Percentiles rank a stretch among this genome's conserved stretches.
Conservation (phyloP, 73 alveolate genomes). For the Paramecium sonneborni region DNA sequence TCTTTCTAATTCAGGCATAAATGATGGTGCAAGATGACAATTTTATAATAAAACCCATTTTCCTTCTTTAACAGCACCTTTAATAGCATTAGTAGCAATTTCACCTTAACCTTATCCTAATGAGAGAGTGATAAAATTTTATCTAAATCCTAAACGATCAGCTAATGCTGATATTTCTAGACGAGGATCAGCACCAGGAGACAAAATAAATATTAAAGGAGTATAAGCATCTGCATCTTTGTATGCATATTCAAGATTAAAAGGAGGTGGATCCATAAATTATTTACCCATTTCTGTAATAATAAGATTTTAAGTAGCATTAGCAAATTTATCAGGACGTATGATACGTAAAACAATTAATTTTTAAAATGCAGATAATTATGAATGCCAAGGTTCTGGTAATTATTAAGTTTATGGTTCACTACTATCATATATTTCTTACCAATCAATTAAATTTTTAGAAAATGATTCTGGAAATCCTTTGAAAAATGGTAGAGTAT, state of each 20-base stretch:
- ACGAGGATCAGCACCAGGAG: constrained; percentile 99
- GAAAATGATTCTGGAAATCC: constrained; percentile 89
- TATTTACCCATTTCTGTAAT: constrained; percentile 89
- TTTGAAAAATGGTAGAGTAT: constrained; percentile 78
- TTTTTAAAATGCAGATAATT: constrained; percentile 79
- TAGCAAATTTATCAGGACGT: constrained; percentile 96
- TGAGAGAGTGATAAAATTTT: constrained; percentile 86
- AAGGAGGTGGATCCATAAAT: constrained; percentile 95
- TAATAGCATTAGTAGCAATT: constrained; percentile 93
- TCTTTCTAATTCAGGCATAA: constrained; percentile 96
- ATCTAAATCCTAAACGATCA: constrained; percentile 76
- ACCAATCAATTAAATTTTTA: constrained; percentile 87
- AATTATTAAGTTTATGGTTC: constrained; percentile 87
- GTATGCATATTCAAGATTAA: constrained; percentile 90
- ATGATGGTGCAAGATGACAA: constrained; percentile 97
- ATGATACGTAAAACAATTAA: constrained; percentile 87
- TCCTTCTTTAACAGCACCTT: constrained; percentile 89
- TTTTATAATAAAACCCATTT: constrained; percentile 97
- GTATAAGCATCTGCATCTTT: constrained; percentile 90
- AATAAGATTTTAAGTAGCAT: constrained; percentile 87
- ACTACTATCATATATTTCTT: constrained; percentile 84
- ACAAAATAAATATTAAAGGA: constrained; percentile 94
- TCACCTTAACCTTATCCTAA: constrained; percentile 97
- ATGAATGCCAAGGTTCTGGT: constrained; percentile 89
- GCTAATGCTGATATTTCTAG: constrained; percentile 89